Base-by-base conservation (phyloP, 352 stramenopile species). In the Pythium brachiatum region DNA sequence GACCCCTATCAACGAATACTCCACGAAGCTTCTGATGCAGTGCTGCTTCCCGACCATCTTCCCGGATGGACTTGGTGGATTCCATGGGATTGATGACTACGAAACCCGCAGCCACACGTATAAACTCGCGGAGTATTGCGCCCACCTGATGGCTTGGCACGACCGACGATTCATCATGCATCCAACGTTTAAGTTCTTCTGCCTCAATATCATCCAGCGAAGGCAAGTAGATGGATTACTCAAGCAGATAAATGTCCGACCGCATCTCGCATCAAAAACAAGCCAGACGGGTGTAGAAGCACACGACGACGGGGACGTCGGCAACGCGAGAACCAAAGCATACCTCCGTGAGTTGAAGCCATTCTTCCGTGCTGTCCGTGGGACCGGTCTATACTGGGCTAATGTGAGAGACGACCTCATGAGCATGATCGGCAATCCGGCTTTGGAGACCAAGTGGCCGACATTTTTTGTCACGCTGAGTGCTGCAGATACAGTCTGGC, bases 381-480 rank as follows among this genome's bases (percentile, higher is more conserved):
- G 57, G 3, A 41, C 59, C 38, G 53, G 58, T 3, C 39, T 71
- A 1, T 67, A 71, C 15, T 71, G 64, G 58, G 53, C 64, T 2
- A 67, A 66, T 55, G 53, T 60, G 2, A 52, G 64, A 20, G 57
- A 66, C n/a, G 64, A 67, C 41, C 18, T 71, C 16, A 61, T 63
- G 34, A 38, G 6, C 15, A 60, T 66, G 53, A 62, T 66, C 7
- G 57, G 47, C 2, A 70, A 66, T 34, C 51, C 41, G 21, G 57
- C 53, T 20, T 21, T 76, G 13, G 47, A 57, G 4, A 62, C 59
- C 8, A 50, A 31, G 18, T 72, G 62, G 43, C 62, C 57, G 12
- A 66, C 53, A 1, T 67, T 60, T 60, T 46, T 76, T 58, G 29
- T 70, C n/a, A 70, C 69, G 3, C 18, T 70, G 2, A 75, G 69